A percentile compares a stretch with the other conserved stretches of the same genome.
These are phyloP conservation scores for Saccharomycopsis capsularis DNA, from an alignment of 805 yeast species.

Conservation along the genomic window DNA sequence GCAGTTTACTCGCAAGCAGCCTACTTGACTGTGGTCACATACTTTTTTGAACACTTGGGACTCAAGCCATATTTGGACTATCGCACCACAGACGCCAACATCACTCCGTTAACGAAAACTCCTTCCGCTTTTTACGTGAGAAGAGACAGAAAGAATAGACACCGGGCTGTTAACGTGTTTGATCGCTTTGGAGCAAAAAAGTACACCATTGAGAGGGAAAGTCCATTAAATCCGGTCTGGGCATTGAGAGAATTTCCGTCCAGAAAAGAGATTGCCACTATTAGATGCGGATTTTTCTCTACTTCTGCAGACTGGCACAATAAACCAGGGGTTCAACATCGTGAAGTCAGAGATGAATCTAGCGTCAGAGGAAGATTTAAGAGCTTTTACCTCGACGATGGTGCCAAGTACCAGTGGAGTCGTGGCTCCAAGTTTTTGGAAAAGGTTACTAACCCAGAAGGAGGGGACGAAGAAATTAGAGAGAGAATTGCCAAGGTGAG, in stretches of 20 bases:
- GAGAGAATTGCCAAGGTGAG: constrained; percentile 49
- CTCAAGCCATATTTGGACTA: constrained; percentile 34
- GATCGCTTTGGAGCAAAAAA: constrained; percentile 35
- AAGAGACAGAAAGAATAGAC: constrained; percentile 41
- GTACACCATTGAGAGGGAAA: constrained; percentile 46
- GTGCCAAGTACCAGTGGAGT: constrained; percentile 51
- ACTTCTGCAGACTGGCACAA: constrained; percentile 45
- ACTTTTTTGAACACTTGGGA: constrained; percentile 37
- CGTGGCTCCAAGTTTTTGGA: constrained; percentile 46
- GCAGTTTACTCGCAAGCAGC: constrained; percentile 40
- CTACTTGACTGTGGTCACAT: constrained; percentile 35
- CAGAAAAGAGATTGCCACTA: constrained; percentile 42
- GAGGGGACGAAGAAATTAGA: constrained; percentile 48
- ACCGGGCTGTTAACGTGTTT: constrained; percentile 43
- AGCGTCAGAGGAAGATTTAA: constrained; percentile 34
- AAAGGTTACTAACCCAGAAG: constrained; percentile 46
- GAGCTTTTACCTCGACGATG: constrained; percentile 45
- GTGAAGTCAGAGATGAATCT: constrained; percentile 35
- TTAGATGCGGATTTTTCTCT: constrained; percentile 41
- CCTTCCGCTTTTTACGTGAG: constrained; percentile 42
- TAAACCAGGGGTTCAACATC: constrained; percentile 38
- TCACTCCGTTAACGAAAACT: constrained; percentile 34
- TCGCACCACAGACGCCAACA: constrained; percentile 35
- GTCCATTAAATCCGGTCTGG: constrained; percentile 46
- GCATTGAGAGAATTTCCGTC: constrained; percentile 38